Base-by-base conservation (phyloP, 2,329 filamentous ascomycete species). In the Fusarium sambucinum region DNA sequence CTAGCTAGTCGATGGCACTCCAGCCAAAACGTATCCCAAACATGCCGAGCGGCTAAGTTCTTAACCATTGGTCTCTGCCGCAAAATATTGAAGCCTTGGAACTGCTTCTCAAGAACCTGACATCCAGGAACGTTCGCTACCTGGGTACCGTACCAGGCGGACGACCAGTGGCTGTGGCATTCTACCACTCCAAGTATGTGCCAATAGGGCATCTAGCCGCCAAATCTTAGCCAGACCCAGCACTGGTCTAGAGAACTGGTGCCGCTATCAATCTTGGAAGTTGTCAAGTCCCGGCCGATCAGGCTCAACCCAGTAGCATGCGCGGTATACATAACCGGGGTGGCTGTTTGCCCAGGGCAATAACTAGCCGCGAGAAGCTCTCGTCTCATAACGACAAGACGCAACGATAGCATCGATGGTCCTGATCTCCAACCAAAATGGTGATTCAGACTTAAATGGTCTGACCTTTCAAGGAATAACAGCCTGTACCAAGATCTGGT, bases 201-300 rank as follows among this genome's bases (percentile, higher is more conserved):
- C 65, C 56, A 48, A 46, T 61, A 21, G 35, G 46, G 44, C 19
- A 35, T 50, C 44, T 27, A 40, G 50, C 56, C 51, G 64, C 66
- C 68, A 58, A 58, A 65, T 64, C 61, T 59, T 42, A 48, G 51
- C n/a, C n/a, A n/a, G n/a, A n/a, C n/a, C 37, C 63, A 61, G 47
- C 33, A 32, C 40, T 55, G 55, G 65, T 63, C 55, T 45, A 55
- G 46, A 42, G 57, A 53, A 65, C 48, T 69, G 55, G 61, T 63
- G 50, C 53, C 54, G 58, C 51, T 54, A 37, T 63, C 42, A 47
- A 44, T 38, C 38, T 63, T 52, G 55, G 46, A 46, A 57, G 40
- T 54, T 45, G 50, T 52, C 61, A 67, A 69, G 57, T 58, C 66
- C 60, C 50, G 32, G 62, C 48, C 50, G 57, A 69, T 63, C 54